Base-by-base conservation (phyloP, 345 rosid genomes). In the Hibiscus tridactylites region DNA sequence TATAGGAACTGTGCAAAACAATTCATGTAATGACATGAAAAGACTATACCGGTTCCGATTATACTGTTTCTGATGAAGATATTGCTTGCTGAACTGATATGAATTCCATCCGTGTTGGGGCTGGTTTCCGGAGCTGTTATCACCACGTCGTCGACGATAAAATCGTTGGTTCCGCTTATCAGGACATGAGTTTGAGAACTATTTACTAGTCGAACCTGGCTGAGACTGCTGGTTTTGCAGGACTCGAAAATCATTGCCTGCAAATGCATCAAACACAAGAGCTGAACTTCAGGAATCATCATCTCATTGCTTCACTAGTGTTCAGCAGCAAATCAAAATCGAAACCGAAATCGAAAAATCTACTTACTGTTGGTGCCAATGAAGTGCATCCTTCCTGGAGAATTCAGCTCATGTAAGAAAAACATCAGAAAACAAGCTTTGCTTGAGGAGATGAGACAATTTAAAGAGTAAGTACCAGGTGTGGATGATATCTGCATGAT, bases 91-190 rank as follows among this genome's bases (percentile, higher is more conserved):
- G 81, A 61, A 29, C 69, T 74, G 21, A 80, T 66, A 59, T 82
- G 86, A 52, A 85, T 79, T 17, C 84, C 86, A 61, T 85, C 83
- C 0, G 84, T 85, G 75, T 85, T 80, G 0, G 88, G 85, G 60
- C 85, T 85, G 4, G 37, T 63, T 46, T 52, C 78, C 1, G 80
- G 83, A 61, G 84, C 75, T 37, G 70, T 57, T 28, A 84, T 78
- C 46, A 42, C 24, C 53, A 84, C 37, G 33, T 62, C 65, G 26
- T 54, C 39, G 6, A 84, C 49, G 19, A 49, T 19, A 7, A 77
- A 50, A 53, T 39, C 37, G 0, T 44, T 29, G 39, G 75, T 46
- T 11, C 73, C 75, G 6, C 10, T 15, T 2, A 80, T 52, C 5
- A 64, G 44, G 3, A 80, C 75, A 60, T 82, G 84, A 5, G 74